Conservation (phyloP, 1,284 basidiomycete genomes). For the Wolfiporia cocos region DNA sequence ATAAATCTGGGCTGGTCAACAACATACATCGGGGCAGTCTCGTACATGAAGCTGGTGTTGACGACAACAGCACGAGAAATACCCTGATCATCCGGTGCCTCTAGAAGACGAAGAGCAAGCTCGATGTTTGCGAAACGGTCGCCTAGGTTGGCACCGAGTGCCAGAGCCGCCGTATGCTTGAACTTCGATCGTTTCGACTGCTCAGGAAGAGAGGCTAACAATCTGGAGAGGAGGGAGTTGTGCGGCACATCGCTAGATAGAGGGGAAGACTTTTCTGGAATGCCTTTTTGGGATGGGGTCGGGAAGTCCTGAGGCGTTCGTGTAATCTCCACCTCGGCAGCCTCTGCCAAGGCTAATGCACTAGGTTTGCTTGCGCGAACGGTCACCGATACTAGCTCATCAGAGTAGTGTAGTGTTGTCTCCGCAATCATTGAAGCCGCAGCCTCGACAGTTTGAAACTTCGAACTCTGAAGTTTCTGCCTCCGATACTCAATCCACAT, state of each 20-base stretch:
- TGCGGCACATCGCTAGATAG: too few species aligned
- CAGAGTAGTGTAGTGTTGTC: slow-evolving; percentile 27
- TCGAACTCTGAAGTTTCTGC: slow-evolving; percentile 39
- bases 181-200: background rate
- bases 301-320: slow-evolving; percentile 33
- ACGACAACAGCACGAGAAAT: slow-evolving; percentile 39
- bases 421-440: slow-evolving; percentile 59
- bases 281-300: too few species aligned
- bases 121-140: slow-evolving; percentile 86
- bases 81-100: slow-evolving; percentile 30
- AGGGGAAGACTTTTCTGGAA: too few species aligned
- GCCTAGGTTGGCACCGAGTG: slow-evolving; percentile 88
- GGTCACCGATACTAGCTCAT: slow-evolving; percentile 31
- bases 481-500: background rate
- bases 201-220: background rate
- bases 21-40: slow-evolving; percentile 95
- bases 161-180: slow-evolving; percentile 53
- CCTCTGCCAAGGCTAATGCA: slow-evolving; percentile 67
- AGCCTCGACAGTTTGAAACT: slow-evolving; percentile 72
- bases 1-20: slow-evolving; percentile 86
- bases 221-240: background rate
- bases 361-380: slow-evolving; percentile 74
- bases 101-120: slow-evolving; percentile 58
- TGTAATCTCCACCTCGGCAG: slow-evolving; percentile 55
- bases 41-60: slow-evolving; percentile 90